Evolutionary conservation across 2,329 filamentous ascomycete genomes (phyloP).

Genomic region (Aspergillus costaricaensis): DNA sequence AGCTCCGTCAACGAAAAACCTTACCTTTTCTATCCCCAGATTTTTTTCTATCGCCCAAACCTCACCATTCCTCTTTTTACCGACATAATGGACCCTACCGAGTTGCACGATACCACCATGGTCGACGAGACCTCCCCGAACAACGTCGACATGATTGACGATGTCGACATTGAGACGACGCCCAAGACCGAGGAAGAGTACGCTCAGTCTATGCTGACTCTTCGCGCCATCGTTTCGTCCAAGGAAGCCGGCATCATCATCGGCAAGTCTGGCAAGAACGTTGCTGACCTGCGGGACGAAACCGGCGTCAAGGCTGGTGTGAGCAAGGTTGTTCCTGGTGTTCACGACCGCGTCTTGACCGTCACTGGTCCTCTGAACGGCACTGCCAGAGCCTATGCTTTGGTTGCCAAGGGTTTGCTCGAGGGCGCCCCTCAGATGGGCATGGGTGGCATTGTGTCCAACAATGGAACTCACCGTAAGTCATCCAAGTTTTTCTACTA

Average conservation of each 20-base stretch:
- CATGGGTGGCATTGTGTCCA: slow-evolving; percentile 87
- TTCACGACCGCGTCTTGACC: slow-evolving; percentile 94
- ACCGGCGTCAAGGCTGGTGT: slow-evolving; percentile 97
- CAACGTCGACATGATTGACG: slow-evolving; percentile 67
- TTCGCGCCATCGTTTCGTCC: slow-evolving; percentile 96
- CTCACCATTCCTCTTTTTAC: slow-evolving; percentile 9
- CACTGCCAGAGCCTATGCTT: slow-evolving; percentile 87
- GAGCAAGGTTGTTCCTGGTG: slow-evolving; percentile 96
- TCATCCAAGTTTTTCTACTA: not conserved
- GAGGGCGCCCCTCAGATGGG: slow-evolving; percentile 94
- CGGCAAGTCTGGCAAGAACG: slow-evolving; percentile 97
- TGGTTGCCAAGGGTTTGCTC: slow-evolving; percentile 86
- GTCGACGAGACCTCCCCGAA: slow-evolving; percentile 65
- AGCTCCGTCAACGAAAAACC: not conserved
- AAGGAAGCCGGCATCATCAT: slow-evolving; percentile 99
- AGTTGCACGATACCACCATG: slow-evolving; percentile 57
- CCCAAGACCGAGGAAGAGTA: slow-evolving; percentile 98
- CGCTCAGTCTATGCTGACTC: slow-evolving; percentile 84
- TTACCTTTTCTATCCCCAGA: not conserved
- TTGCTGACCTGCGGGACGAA: slow-evolving; percentile 93
- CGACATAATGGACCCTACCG: slow-evolving; percentile 61
- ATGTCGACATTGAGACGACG: slow-evolving; percentile 69
- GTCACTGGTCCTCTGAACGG: slow-evolving; percentile 88
- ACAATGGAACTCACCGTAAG: slow-evolving; percentile 89
- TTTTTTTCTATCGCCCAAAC: not conserved